Percentiles rank a stretch among this genome's conserved stretches.
phyloP scores from a whole-genome alignment of 2,329 filamentous ascomycete species.

The Diaporthe ilicicola region DNA sequence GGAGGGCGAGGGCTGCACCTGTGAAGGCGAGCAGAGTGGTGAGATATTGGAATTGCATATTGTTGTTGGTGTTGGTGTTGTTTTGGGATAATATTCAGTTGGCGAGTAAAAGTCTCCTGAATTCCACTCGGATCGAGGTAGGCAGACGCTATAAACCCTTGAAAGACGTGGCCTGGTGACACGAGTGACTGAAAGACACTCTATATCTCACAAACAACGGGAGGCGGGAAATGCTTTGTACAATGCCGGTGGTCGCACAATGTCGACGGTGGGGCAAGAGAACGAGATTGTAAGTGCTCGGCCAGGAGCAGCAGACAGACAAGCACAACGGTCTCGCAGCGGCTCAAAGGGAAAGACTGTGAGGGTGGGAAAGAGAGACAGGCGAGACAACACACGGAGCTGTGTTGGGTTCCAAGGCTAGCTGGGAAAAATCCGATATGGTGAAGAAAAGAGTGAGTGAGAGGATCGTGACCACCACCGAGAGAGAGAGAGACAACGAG shows the following conservation, averaged over 20 bases:
- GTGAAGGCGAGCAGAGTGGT: conserved; percentile 39
- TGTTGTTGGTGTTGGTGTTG: conserved; percentile 2
- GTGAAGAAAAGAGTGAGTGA: neutral
- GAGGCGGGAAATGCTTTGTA: conserved; percentile 11
- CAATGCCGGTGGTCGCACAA: neutral
- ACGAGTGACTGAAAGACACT: neutral
- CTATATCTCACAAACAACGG: neutral
- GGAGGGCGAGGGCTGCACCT: conserved; percentile 39
- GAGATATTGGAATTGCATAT: conserved; percentile 42
- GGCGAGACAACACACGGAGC: neutral
- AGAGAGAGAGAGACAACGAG: neutral
- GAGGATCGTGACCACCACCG: neutral
- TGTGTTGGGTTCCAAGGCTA: neutral
- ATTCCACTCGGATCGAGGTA: neutral
- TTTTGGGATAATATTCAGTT: neutral
- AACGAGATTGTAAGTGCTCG: conserved; percentile 20
- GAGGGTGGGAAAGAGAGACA: neutral
- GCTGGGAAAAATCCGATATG: neutral
- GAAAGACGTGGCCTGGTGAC: neutral
- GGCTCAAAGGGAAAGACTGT: conserved; percentile 1
- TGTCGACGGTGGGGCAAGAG: neutral
- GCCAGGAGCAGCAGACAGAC: conserved; percentile 22
- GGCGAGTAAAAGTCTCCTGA: neutral
- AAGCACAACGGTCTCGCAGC: neutral
- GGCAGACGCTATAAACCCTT: neutral